Evolutionary conservation across 345 rosid genomes (phyloP).

Genomic region (Lepidium sativum): DNA sequence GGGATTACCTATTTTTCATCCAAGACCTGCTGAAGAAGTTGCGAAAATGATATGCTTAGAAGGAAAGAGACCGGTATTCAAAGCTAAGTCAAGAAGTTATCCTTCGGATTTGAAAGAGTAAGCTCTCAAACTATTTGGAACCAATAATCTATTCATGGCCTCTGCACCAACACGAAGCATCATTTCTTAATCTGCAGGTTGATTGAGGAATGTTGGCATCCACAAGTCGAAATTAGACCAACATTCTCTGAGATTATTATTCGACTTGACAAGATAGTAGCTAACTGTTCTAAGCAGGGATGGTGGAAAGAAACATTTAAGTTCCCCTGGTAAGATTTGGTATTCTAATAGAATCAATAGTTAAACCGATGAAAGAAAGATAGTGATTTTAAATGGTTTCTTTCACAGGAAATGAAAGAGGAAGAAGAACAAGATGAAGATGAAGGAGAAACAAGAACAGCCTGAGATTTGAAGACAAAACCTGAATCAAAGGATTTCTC

Average conservation of each 20-base stretch:
- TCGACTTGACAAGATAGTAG: constrained; percentile 58
- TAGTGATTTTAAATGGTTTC: background rate
- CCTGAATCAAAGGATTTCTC: background rate
- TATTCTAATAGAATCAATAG: background rate
- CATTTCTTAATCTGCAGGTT: constrained; percentile 35
- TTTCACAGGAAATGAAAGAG: constrained; percentile 18
- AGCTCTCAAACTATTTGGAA: constrained; percentile 19
- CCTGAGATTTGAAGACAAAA: background rate
- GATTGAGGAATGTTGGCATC: constrained; percentile 86
- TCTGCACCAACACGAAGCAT: background rate
- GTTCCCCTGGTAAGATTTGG: constrained; percentile 68
- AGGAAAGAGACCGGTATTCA: constrained; percentile 61
- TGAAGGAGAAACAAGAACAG: constrained; percentile 1
- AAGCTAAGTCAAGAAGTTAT: constrained; percentile 53
- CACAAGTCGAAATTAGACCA: constrained; percentile 53
- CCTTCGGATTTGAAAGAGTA: constrained; percentile 81
- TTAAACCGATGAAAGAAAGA: background rate
- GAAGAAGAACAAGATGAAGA: background rate
- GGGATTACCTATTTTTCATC: constrained; percentile 65
- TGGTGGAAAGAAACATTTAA: constrained; percentile 93
- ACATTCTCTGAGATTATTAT: constrained; percentile 71
- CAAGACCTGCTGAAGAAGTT: constrained; percentile 59
- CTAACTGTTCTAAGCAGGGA: constrained; percentile 65
- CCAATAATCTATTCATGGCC: background rate
- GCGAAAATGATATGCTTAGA: constrained; percentile 61